phyloP scores from a whole-genome alignment of 192 early-diverging fungal species.

The Linderina pennispora region DNA sequence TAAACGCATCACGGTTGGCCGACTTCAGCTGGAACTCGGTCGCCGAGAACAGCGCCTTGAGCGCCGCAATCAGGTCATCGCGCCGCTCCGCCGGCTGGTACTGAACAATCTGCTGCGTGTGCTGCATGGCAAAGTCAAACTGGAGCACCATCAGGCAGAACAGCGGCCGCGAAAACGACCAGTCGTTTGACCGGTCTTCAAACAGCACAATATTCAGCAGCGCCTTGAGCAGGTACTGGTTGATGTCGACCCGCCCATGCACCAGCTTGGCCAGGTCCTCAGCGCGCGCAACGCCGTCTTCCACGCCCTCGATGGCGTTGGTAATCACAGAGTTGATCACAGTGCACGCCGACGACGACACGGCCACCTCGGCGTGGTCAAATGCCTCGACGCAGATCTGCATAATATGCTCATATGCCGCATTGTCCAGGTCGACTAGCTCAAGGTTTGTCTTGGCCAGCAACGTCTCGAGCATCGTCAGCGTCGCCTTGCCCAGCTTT shows the following conservation, averaged over 20 bases:
- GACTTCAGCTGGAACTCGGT: conserved; percentile 24
- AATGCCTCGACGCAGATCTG: conserved; percentile 69
- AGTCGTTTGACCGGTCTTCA: conserved; percentile 75
- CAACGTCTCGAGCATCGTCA: conserved; percentile 64
- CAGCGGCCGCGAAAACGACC: conserved; percentile 77
- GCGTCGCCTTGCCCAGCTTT: conserved; percentile 51
- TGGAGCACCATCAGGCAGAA: conserved; percentile 73
- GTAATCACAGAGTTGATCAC: conserved; percentile 68
- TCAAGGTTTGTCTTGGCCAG: conserved; percentile 58
- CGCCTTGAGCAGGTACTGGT: conserved; percentile 56
- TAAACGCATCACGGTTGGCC: conserved; percentile 35
- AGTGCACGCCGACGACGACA: conserved; percentile 59
- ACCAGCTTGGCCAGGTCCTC: conserved; percentile 18
- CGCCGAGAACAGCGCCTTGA: conserved; percentile 34
- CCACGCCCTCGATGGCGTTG: conserved; percentile 52
- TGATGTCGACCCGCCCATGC: conserved; percentile 50
- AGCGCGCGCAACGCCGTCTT: conserved; percentile 12
- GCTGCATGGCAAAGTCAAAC: conserved; percentile 50
- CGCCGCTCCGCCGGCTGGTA: conserved; percentile 43
- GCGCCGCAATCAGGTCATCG: conserved; percentile 29
- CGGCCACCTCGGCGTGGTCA: conserved; percentile 48
- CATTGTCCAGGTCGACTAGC: conserved; percentile 51
- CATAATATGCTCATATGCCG: conserved; percentile 65
- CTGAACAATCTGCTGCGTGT: conserved; percentile 36
- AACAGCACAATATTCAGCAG: conserved; percentile 73